phyloP scores from a whole-genome alignment of 257 asterid species.

The Solanum commersonii region DNA sequence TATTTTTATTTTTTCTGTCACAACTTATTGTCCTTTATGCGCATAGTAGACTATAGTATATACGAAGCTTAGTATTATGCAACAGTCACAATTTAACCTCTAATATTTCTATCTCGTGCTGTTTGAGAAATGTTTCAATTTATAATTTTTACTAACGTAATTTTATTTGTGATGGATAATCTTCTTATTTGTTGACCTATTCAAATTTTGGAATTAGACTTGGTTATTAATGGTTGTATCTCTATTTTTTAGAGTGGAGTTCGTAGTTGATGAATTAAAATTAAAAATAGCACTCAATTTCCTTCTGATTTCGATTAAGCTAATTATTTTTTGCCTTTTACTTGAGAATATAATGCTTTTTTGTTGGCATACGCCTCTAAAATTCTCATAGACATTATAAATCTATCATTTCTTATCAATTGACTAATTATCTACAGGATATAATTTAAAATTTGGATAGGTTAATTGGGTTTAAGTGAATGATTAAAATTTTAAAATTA shows the following conservation, averaged over 20 bases:
- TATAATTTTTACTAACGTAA: not conserved
- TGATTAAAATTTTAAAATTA: not conserved
- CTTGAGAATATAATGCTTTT: too few species aligned
- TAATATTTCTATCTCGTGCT: not conserved
- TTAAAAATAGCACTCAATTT: not conserved
- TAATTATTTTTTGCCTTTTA: not conserved
- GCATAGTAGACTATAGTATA: not conserved
- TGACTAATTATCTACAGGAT: not conserved
- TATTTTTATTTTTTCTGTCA: not conserved
- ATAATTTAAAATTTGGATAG: not conserved
- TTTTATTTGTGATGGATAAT: too few species aligned
- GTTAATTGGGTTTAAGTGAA: not conserved
- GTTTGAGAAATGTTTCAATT: not conserved
- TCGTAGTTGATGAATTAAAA: not conserved
- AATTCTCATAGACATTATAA: not conserved
- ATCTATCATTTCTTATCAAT: not conserved
- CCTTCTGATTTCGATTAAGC: not conserved
- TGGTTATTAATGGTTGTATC: not conserved
- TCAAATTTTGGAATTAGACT: not conserved
- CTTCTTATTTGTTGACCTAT: not conserved
- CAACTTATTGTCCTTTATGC: not conserved
- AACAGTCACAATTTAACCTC: too few species aligned
- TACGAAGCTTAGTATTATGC: not conserved
- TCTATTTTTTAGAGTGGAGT: not conserved
- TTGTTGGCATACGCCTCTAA: not conserved